A percentile compares a stretch with the other conserved stretches of the same genome.
Conservation (phyloP, 306 rosid genomes). For the Delonix regia region DNA sequence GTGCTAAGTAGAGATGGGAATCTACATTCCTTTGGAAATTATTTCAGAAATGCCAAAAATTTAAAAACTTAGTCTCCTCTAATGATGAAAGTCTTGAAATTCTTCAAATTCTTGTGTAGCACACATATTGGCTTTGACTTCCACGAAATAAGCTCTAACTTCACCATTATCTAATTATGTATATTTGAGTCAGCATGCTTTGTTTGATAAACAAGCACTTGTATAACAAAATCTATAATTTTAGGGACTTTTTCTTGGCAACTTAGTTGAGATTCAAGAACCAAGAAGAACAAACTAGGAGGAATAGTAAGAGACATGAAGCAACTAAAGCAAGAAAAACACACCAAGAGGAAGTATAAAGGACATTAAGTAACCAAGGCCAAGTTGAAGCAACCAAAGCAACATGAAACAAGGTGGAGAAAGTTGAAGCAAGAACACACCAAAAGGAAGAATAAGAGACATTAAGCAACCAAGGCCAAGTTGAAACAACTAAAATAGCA, state of each 20-base stretch:
- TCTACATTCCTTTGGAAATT: not conserved
- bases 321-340: too few species aligned
- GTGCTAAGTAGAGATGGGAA: not conserved
- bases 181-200: not conserved
- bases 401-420: too few species aligned
- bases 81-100: not conserved
- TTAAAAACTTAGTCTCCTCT: not conserved
- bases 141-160: not conserved
- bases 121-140: not conserved
- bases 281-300: too few species aligned
- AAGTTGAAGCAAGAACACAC: too few species aligned
- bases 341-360: too few species aligned
- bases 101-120: not conserved
- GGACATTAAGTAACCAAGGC: too few species aligned
- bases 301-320: too few species aligned
- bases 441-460: too few species aligned
- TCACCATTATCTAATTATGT: not conserved
- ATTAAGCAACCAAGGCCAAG: too few species aligned
- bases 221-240: not conserved
- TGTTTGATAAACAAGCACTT: not conserved
- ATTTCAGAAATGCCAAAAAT: slow-evolving; percentile 11
- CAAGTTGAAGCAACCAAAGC: too few species aligned
- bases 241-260: too few species aligned
- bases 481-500: too few species aligned
- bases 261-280: not conserved